phyloP scores from a whole-genome alignment of 1,284 basidiomycete genomes.

The Ustilago curta region DNA sequence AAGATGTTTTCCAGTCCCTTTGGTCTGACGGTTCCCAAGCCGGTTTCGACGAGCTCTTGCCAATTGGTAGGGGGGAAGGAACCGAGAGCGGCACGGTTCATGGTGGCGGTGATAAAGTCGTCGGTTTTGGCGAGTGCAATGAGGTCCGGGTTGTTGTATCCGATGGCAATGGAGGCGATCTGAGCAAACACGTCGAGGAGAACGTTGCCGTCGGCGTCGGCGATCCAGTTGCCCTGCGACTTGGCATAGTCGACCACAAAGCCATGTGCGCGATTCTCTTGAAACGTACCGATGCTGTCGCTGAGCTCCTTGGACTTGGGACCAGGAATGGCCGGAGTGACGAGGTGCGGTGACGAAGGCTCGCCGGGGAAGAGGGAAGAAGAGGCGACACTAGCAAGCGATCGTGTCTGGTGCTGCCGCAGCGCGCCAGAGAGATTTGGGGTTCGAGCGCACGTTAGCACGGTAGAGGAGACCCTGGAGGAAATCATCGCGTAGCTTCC shows the following conservation, averaged over 20 bases:
- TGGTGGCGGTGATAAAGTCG: slow-evolving; percentile 69
- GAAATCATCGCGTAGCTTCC: slow-evolving; percentile 21
- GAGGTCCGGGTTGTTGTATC: slow-evolving; percentile 73
- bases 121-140: slow-evolving; percentile 65
- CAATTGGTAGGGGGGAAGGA: slow-evolving; percentile 73
- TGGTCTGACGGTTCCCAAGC: slow-evolving; percentile 72
- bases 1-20: slow-evolving; percentile 72
- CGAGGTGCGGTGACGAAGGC: slow-evolving; percentile 57
- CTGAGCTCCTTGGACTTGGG: slow-evolving; percentile 63
- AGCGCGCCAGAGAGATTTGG: slow-evolving; percentile 8
- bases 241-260: slow-evolving; percentile 71
- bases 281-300: slow-evolving; percentile 68
- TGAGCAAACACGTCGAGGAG: slow-evolving; percentile 74
- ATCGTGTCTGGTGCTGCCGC: slow-evolving; percentile 26
- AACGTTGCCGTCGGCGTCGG: slow-evolving; percentile 74
- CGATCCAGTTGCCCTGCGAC: slow-evolving; percentile 70
- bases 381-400: slow-evolving; percentile 30
- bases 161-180: slow-evolving; percentile 69
- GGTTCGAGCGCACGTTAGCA: slow-evolving; percentile 16
- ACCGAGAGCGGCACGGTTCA: slow-evolving; percentile 74
- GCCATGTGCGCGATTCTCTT: slow-evolving; percentile 70
- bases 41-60: slow-evolving; percentile 71
- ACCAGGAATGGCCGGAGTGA: slow-evolving; percentile 64
- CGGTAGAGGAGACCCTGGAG: slow-evolving; percentile 15
- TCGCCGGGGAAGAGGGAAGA: slow-evolving; percentile 60